Percentiles rank a stretch among this genome's conserved stretches.
These are phyloP conservation scores for Xylaria sp. DNA, from an alignment of 2,329 filamentous ascomycete species.

Conservation along the genomic window DNA sequence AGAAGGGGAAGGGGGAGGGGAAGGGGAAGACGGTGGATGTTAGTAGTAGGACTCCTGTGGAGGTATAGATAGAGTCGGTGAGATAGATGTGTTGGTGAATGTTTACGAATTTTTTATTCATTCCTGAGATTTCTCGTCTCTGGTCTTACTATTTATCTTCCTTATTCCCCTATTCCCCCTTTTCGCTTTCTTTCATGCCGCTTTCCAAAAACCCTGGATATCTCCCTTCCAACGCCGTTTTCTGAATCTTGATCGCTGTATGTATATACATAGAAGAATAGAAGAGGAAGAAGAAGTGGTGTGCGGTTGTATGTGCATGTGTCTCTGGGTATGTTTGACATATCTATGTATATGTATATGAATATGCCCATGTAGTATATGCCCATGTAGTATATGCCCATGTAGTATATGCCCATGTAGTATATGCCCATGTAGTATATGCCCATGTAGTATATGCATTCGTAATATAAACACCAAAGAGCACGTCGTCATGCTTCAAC, in stretches of 20 bases:
- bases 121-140: background rate
- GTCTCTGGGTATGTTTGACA: too few relatives aligned
- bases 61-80: background rate
- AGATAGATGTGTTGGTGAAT: background rate
- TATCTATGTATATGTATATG: too few relatives aligned
- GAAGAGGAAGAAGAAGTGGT: slow-evolving; percentile 1
- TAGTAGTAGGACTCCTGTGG: background rate
- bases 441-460: too few relatives aligned
- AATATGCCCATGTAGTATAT: too few relatives aligned
- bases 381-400: too few relatives aligned
- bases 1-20: too few relatives aligned
- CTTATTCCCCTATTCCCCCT: background rate
- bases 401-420: too few relatives aligned
- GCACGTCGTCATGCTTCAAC: background rate
- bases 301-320: background rate
- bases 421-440: too few relatives aligned
- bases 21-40: background rate
- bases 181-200: background rate
- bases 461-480: too few relatives aligned
- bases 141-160: background rate
- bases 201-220: slow-evolving; percentile 16
- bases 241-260: background rate
- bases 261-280: slow-evolving; percentile 30
- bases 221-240: slow-evolving; percentile 26
- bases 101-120: slow-evolving; percentile 1